Evolutionary conservation across 2,329 filamentous ascomycete genomes (phyloP), one percentile per base, ranked within the genome.

Genomic region (Fusarium sp.): DNA sequence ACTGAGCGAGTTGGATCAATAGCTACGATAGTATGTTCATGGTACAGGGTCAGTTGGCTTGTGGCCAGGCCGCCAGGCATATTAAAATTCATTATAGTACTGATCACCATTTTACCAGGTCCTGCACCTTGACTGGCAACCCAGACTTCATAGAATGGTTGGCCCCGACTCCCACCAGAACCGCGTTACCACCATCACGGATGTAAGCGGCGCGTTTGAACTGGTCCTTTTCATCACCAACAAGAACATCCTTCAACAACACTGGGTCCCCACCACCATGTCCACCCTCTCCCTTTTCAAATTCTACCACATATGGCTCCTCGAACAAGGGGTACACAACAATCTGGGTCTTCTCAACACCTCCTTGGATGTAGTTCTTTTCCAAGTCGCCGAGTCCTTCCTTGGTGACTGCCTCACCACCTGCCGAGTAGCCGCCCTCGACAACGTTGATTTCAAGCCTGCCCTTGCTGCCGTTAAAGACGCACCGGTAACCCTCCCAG

Each of bases 201-300:
- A 90, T 87, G 56, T 84, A 87, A 2, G 88, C 88, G 3, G 87
- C 87, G 3, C 88, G 80, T 75, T 71, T 71, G 81, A 84, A 83
- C 73, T 84, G 79, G 71, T 89, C 87, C 8, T 83, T 79, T 67
- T 84, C 82, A 0, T 71, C 43, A 0, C 87, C 88, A 70, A 90
- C 86, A 6, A 90, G 69, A 62, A 90, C 88, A 56, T 86, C 83
- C 52, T 89, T 73, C 59, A 90, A 72, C 27, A 74, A 10, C 1
- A 89, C 83, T 1, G 83, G 83, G 66, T 90, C 88, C 0, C 89
- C 88, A 7, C 89, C 88, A 1, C 89, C 89, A 67, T 91, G 88
- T 0, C 87, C 87, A 0, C 89, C 89, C 7, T 82, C 78, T 4
- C 83, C 83, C 34, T 85, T 83, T 0, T 80, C 78, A 46, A 90